Evolutionary conservation across 306 rosid genomes (phyloP), one percentile per base, ranked within the genome.

Genomic region (Styphnolobium japonicum): DNA sequence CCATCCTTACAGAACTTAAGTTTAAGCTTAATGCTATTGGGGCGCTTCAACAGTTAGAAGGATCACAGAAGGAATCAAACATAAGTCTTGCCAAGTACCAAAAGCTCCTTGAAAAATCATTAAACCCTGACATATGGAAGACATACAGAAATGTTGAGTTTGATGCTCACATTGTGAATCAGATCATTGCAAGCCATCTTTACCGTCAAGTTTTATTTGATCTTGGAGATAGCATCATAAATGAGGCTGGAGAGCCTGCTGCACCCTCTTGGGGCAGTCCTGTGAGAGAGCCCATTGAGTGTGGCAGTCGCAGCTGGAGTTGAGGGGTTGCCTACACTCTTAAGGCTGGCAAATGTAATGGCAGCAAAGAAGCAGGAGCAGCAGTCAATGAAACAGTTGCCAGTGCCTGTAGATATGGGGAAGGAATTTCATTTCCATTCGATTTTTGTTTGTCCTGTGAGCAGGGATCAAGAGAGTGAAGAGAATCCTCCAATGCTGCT

Each of bases 381-480:
- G 98, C 93, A 63, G 71, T 91, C 86, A 7, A 91, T 91, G 91
- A 87, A 85, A 67, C 97, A 93, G 77, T 84, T 91, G 80, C 97
- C 98, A 0, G 96, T 91, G 75, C 93, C 98, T 2, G 86, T 93
- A 51, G 98, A 93, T 52, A 71, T 93, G 89, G 91, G 93, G 14
- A 87, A 88, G 78, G 97, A 91, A 76, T 91, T 91, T 86, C 94
- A 91, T 86, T 93, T 91, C 78, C 98, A 93, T 83, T 93, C 98
- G 0, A 87, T 91, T 67, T 91, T 91, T 75, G 98, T 91, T 25
- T 93, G 98, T 86, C 98, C 97, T 3, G 98, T 93, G 76, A 91
- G 94, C 61, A 85, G 94, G 82, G 98, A 93, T 40, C 97, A 91
- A 86, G 84, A 85, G 23, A 91, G 92, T 43, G 93, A 91, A 8